Percentiles rank a stretch among this genome's conserved stretches.
phyloP scores from a whole-genome alignment of 352 stramenopile species.

The Globisporangium uncinulatum region DNA sequence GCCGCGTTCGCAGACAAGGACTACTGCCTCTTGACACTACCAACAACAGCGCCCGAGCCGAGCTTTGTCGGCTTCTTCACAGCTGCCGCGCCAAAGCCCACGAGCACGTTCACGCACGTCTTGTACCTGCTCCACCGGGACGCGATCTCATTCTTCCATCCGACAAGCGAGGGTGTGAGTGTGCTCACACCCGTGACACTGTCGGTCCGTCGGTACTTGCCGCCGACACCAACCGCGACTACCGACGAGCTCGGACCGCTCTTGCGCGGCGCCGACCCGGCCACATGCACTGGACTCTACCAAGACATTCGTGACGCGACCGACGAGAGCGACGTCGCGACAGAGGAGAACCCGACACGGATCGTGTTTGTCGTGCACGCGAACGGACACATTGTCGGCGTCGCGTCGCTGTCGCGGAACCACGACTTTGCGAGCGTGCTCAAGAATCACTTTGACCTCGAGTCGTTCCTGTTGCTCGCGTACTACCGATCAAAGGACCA shows the following conservation, averaged over 20 bases:
- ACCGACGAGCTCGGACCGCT: slow-evolving; percentile 16
- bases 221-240: slow-evolving; percentile 5
- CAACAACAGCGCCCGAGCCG: slow-evolving; percentile 40
- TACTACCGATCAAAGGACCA: slow-evolving; percentile 74
- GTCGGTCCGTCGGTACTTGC: slow-evolving; percentile 25
- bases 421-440: slow-evolving; percentile 43
- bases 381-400: slow-evolving; percentile 33
- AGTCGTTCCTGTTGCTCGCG: slow-evolving; percentile 52
- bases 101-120: slow-evolving; percentile 49
- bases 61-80: slow-evolving; percentile 44
- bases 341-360: slow-evolving; percentile 64
- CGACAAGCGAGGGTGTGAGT: slow-evolving; percentile 16
- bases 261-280: slow-evolving; percentile 19
- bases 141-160: slow-evolving; percentile 49
- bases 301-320: slow-evolving; percentile 28
- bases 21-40: slow-evolving; percentile 52
- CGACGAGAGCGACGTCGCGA: slow-evolving; percentile 52
- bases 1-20: slow-evolving; percentile 43
- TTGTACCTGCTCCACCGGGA: slow-evolving; percentile 56
- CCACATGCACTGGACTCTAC: slow-evolving; percentile 22
- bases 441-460: slow-evolving; percentile 57
- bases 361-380: slow-evolving; percentile 54
- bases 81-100: slow-evolving; percentile 25
- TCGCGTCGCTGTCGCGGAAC: slow-evolving; percentile 39
- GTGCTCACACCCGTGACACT: slow-evolving; percentile 33